phyloP scores from a whole-genome alignment of 176 grass and related monocot species.

The Saccharum spontaneum region DNA sequence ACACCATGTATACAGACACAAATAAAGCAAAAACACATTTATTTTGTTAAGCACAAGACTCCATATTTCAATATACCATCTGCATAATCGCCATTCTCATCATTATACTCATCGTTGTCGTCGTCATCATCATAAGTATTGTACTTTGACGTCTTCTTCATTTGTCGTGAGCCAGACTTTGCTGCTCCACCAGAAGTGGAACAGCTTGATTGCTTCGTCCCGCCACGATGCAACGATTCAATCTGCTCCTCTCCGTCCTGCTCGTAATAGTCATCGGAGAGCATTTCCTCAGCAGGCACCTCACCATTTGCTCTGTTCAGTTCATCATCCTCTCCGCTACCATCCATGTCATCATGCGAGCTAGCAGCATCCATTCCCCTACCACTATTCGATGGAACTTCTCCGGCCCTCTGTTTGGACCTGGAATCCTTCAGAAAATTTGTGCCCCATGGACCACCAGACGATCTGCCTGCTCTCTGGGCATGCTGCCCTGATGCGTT shows the following conservation, averaged over 20 bases:
- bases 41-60: slow-evolving; percentile 11
- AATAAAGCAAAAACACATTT: slow-evolving; percentile 24
- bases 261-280: slow-evolving; percentile 95
- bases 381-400: slow-evolving; percentile 36
- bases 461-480: slow-evolving; percentile 35
- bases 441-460: slow-evolving; percentile 69
- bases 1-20: not conserved
- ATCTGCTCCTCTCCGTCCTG: slow-evolving; percentile 84
- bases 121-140: slow-evolving; percentile 49
- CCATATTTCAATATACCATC: slow-evolving; percentile 69
- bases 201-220: slow-evolving; percentile 49
- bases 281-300: slow-evolving; percentile 86
- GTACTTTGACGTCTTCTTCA: slow-evolving; percentile 57
- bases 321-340: slow-evolving; percentile 48
- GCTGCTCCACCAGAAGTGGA: slow-evolving; percentile 52
- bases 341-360: slow-evolving; percentile 57
- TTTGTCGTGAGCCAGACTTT: slow-evolving; percentile 59
- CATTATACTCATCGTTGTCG: slow-evolving; percentile 36
- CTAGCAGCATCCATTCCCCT: slow-evolving; percentile 46
- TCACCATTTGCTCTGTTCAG: slow-evolving; percentile 55
- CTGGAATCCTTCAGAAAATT: slow-evolving; percentile 79
- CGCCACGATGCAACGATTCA: slow-evolving; percentile 59
- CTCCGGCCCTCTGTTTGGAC: slow-evolving; percentile 32
- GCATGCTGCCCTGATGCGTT: slow-evolving; percentile 45
- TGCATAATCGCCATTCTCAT: slow-evolving; percentile 65